Conservation (phyloP, 2,329 filamentous ascomycete species). For the Mycosphaerella arachidis region DNA sequence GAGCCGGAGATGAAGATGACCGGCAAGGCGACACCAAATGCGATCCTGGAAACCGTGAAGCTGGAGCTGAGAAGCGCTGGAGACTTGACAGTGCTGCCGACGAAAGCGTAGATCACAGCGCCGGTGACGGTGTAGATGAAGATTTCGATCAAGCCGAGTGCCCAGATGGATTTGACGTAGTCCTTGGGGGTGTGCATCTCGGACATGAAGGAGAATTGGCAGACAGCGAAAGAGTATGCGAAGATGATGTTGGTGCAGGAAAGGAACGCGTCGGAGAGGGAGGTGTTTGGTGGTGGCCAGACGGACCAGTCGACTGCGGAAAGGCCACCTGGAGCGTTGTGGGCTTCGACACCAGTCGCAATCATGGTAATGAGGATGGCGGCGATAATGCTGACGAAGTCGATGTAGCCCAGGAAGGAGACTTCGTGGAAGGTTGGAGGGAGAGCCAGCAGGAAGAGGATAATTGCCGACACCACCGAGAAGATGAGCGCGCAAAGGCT, state of each 20-base stretch:
- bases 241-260: slow-evolving; percentile 68
- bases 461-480: slow-evolving; percentile 40
- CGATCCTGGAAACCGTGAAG: slow-evolving; percentile 55
- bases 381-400: slow-evolving; percentile 34
- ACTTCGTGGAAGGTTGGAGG: slow-evolving; percentile 36
- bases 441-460: slow-evolving; percentile 34
- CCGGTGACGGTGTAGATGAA: slow-evolving; percentile 63
- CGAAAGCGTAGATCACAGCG: slow-evolving; percentile 64
- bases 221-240: slow-evolving; percentile 52
- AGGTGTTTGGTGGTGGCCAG: slow-evolving; percentile 33
- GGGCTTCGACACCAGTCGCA: slow-evolving; percentile 32
- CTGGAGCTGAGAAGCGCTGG: slow-evolving; percentile 64
- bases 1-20: slow-evolving; percentile 71
- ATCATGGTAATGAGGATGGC: slow-evolving; percentile 36
- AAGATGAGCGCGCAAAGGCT: slow-evolving; percentile 41
- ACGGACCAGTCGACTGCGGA: slow-evolving; percentile 32
- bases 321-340: slow-evolving; percentile 27
- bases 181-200: slow-evolving; percentile 62
- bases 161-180: slow-evolving; percentile 55
- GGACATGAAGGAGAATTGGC: slow-evolving; percentile 64
- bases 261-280: slow-evolving; percentile 56
- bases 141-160: slow-evolving; percentile 60
- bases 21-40: slow-evolving; percentile 66
- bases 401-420: slow-evolving; percentile 35
- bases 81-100: slow-evolving; percentile 56